Conservation (phyloP, 306 rosid genomes). For the Dalbergia cochinchinensis region DNA sequence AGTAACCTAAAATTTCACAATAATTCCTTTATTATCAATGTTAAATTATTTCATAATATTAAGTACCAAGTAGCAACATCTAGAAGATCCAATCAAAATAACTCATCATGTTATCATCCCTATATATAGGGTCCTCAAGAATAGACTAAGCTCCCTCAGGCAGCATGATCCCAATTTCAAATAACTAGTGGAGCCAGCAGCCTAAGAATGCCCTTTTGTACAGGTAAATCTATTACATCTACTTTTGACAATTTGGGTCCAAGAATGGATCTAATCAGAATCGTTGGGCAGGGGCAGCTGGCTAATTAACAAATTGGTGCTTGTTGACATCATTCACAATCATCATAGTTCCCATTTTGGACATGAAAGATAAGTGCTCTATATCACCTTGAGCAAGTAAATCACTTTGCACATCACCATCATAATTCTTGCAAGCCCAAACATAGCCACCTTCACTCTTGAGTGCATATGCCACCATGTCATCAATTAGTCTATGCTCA, state of each 20-base stretch:
- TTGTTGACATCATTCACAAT: slow-evolving; percentile 28
- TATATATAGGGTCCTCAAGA: not conserved
- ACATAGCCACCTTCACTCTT: slow-evolving; percentile 99
- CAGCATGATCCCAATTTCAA: slow-evolving; percentile 1
- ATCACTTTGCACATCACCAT: slow-evolving; percentile 98
- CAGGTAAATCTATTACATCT: not conserved
- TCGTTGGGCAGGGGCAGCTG: not conserved
- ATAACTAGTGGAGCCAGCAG: slow-evolving; percentile 14
- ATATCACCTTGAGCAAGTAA: slow-evolving; percentile 94
- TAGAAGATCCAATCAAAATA: slow-evolving; percentile 27
- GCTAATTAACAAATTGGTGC: slow-evolving; percentile 22
- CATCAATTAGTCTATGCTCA: slow-evolving; percentile 98
- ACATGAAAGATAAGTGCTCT: slow-evolving; percentile 18
- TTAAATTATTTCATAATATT: slow-evolving; percentile 3
- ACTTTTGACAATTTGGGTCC: slow-evolving; percentile 10
- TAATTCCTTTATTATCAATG: not conserved
- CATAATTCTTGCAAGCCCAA: slow-evolving; percentile 99
- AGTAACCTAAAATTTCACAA: slow-evolving; percentile 4
- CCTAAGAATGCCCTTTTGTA: slow-evolving; percentile 11
- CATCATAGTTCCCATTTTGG: slow-evolving; percentile 17
- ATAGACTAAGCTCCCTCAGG: not conserved
- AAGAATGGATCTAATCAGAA: slow-evolving; percentile 27
- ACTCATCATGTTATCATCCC: not conserved
- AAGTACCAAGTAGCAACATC: not conserved
- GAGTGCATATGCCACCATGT: slow-evolving; percentile 95